Evolutionary conservation across 1,139 yeast genomes (phyloP), one percentile per base, ranked within the genome.

Genomic region (Geotrichum aggregatum): DNA sequence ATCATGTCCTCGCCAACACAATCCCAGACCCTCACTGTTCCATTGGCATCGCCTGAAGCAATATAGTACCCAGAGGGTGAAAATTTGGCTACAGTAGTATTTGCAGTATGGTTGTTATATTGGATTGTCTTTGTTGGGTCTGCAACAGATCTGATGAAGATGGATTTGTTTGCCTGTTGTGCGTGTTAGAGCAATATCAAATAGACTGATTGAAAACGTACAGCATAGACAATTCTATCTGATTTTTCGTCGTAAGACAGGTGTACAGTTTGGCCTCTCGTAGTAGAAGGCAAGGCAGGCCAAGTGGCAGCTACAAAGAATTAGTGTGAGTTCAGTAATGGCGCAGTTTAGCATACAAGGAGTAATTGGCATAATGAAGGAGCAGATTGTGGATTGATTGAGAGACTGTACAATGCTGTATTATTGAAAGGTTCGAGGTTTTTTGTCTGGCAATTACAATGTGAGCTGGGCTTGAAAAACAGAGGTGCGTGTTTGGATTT

Each of bases 31-130:
- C 87, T 85, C 46, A 92, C 92, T 56, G 80, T 79, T 26, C 98
- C 98, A 10, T 83, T 71, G 60, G 83, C 88, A 65, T 92, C 99
- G 43, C 96, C 98, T 1, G 95, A 85, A 1, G 96, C 97, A 31
- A 92, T 72, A 67, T 87, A 91, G 68, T 76, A 84, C 1, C 98
- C 98, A 13, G 91, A 82, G 1, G 98, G 96, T 0, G 96, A 76
- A 66, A 92, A 88, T 41, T 80, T 78, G 10, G 94, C 97, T 4
- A 84, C 95, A 0, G 95, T 84, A 26, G 95, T 86, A 35, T 78
- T 71, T 38, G 75, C 74, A 41, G 77, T 76, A 69, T 92, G 98
- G 49, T 80, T 83, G 11, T 79, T 78, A 70, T 85, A 89, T 64
- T 88, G 95, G 16, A 76, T 68, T 14, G 75, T 63, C 41, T 70